Base-by-base conservation (phyloP, 164 flowering plant species). In the Dillenia turbinata region DNA sequence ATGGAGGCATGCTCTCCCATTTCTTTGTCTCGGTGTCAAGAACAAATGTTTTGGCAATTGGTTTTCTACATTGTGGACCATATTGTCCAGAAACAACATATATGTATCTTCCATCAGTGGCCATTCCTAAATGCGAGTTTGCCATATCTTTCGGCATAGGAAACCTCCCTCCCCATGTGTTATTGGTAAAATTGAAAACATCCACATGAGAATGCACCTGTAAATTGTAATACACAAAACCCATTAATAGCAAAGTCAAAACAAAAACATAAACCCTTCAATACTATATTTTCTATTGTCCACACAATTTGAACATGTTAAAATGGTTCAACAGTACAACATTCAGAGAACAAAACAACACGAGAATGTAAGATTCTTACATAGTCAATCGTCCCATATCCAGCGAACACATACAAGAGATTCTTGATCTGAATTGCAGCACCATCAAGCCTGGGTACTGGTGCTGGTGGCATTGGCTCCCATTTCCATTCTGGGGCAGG, bases 171-270 rank as follows among this genome's bases (percentile, higher is more conserved):
- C 78, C 82, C 98, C 98, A 93, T 40, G 81, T 80, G 67, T 93
- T 87, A 40, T 80, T 85, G 11, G 82, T 81, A 68, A 93, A 87
- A 63, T 90, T 87, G 71, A 79, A 93, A 43, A 93, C 66, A 69
- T 93, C 97, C 52, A 90, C 97, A 77, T 90, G 97, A 44, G 97
- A 83, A 65, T 93, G 97, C 64, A 93, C 98, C 98, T 90, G 53
- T 7, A 57, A 57, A n/a, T n/a, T n/a, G n/a, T n/a, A n/a, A n/a
- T 13, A 68, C 13, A 68, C 9, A 33, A 13, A 51, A 26, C 33
- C 33, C 52, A 48, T 5, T 52, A 24, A 40, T 7, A 22, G 57
- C 7, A 8, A 69, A 24, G 26, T 3, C 26, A 24, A 24, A 24
- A 24, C 26, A 3, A 26, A 26, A 26, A 5, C 33, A 2, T 2